Conservation (phyloP, 2,329 filamentous ascomycete genomes). For the Cladosporium cucumerinum region DNA sequence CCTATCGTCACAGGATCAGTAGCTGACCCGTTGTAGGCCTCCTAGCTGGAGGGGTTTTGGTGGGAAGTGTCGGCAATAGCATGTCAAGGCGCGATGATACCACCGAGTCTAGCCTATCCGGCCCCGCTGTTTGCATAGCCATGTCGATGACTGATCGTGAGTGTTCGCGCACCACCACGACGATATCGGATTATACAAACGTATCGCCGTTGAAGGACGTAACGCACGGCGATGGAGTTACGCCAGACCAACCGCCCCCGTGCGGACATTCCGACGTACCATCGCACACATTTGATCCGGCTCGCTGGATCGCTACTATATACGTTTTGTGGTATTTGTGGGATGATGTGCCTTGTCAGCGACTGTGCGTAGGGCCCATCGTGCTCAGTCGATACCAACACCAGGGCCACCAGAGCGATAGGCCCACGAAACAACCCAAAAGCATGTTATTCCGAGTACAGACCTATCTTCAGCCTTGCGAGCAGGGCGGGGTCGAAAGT, state of each 20-base stretch:
- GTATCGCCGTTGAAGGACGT: constrained; percentile 4
- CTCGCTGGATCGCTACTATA: constrained; percentile 10
- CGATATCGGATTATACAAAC: constrained; percentile 3
- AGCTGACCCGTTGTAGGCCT: constrained; percentile 1
- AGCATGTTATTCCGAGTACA: constrained; percentile 1
- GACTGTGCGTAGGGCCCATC: not conserved
- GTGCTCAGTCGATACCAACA: constrained; percentile 8
- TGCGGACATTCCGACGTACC: constrained; percentile 8
- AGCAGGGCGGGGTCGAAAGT: constrained; percentile 15
- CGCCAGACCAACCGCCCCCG: constrained; percentile 6
- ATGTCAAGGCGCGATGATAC: not conserved
- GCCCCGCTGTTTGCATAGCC: not conserved
- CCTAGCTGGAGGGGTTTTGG: not conserved
- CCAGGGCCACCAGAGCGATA: not conserved
- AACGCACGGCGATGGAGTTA: not conserved
- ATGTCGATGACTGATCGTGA: constrained; percentile 8
- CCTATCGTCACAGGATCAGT: not conserved
- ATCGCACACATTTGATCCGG: not conserved
- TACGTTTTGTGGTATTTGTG: not conserved
- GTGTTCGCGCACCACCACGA: not conserved
- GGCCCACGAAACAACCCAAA: constrained; percentile 10
- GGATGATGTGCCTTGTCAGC: constrained; percentile 10
- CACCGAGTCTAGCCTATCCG: constrained; percentile 7
- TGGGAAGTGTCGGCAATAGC: not conserved
- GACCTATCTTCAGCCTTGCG: constrained; percentile 13